Conservation (phyloP, 257 asterid species). For the Rhazya stricta region DNA sequence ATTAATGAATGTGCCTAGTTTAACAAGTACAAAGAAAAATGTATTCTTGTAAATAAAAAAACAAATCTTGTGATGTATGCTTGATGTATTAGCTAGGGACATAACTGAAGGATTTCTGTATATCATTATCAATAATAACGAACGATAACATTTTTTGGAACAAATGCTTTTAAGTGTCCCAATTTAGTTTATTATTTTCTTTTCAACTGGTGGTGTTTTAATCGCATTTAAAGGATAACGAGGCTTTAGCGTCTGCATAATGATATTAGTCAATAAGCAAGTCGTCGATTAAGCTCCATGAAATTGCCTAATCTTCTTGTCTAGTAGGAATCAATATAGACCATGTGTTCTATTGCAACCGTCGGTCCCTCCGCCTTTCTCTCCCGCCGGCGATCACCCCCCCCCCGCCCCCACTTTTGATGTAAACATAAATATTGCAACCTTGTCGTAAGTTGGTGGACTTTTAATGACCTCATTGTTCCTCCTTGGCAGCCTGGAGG, state of each 20-base stretch:
- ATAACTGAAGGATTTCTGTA: background rate
- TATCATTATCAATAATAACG: background rate
- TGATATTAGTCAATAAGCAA: background rate
- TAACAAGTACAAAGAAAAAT: background rate
- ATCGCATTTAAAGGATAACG: background rate
- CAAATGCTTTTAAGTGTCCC: background rate
- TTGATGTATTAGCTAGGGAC: background rate
- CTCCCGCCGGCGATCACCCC: no score
- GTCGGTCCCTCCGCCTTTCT: no score
- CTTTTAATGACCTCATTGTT: slow-evolving; percentile 4
- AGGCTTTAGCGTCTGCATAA: background rate
- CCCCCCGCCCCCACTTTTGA: no score
- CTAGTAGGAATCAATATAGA: background rate
- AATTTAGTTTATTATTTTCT: background rate
- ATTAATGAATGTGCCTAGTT: no score
- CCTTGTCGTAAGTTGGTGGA: background rate
- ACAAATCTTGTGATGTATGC: background rate
- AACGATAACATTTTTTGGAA: no score
- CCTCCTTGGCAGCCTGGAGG: slow-evolving; percentile 62
- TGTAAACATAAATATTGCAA: no score
- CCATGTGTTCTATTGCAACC: background rate
- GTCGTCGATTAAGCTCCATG: background rate
- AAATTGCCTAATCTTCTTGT: background rate
- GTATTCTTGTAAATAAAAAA: no score
- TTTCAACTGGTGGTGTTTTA: background rate